These are phyloP conservation scores for Cucumis cinereus DNA, from an alignment of 306 rosid species.

Conservation along the genomic window DNA sequence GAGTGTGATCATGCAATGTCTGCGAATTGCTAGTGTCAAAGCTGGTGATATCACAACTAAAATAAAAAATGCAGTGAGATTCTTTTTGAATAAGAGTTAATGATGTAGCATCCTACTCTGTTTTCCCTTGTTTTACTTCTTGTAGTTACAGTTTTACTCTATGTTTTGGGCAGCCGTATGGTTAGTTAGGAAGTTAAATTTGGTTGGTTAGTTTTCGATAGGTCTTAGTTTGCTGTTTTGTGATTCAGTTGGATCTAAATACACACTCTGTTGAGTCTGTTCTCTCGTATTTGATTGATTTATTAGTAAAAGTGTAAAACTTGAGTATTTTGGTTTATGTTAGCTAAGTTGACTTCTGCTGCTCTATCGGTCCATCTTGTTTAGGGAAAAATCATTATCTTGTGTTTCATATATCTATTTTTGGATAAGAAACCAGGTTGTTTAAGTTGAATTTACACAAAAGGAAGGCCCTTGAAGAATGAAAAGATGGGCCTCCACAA, in stretches of 20 bases:
- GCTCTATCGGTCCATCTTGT: background rate
- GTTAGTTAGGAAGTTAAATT: no score
- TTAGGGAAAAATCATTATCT: background rate
- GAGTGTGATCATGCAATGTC: conserved; percentile 59
- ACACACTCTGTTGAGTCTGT: no score
- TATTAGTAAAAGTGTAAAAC: no score
- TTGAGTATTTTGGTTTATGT: no score
- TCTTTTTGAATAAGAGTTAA: background rate
- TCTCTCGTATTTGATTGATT: no score
- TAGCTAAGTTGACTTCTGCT: background rate
- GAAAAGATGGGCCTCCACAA: background rate
- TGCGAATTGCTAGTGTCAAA: conserved; percentile 73
- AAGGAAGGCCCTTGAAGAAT: background rate
- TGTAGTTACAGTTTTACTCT: no score
- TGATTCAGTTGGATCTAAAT: no score
- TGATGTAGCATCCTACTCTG: background rate
- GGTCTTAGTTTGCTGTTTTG: no score
- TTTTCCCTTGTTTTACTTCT: background rate
- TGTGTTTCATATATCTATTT: background rate
- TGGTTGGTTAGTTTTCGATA: no score
- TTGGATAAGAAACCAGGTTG: background rate
- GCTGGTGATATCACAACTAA: conserved; percentile 66
- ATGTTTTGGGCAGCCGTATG: no score
- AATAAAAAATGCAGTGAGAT: conserved; percentile 68
- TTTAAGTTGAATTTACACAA: background rate